Conservation (phyloP, 2,329 filamentous ascomycete genomes). For the Neofusicoccum parvum region DNA sequence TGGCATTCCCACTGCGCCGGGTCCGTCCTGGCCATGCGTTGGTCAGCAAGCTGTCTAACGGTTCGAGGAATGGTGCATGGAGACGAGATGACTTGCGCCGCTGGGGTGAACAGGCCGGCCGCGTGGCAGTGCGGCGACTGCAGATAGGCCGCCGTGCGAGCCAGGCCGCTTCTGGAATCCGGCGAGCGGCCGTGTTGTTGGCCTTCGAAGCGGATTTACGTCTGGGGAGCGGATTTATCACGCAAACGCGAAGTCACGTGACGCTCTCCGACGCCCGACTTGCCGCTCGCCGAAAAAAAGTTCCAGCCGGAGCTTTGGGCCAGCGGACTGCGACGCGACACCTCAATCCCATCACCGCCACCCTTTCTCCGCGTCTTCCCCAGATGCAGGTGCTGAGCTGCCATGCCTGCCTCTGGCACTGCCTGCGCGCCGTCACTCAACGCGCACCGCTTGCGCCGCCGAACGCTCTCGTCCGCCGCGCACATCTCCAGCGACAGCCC, state of each 20-base stretch:
- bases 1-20: not conserved
- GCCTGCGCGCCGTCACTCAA: conserved; percentile 42
- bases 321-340: not conserved
- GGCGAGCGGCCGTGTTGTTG: not conserved
- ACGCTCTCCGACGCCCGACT: not conserved
- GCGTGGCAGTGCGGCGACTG: conserved; percentile 6
- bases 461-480: conserved; percentile 21
- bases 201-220: conserved; percentile 11
- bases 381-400: conserved; percentile 43
- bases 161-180: not conserved
- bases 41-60: conserved; percentile 3
- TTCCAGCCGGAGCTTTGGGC: not conserved
- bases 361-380: not conserved
- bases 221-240: not conserved
- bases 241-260: conserved; percentile 10
- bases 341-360: not conserved
- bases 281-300: not conserved
- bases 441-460: conserved; percentile 27
- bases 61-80: conserved; percentile 18
- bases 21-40: not conserved
- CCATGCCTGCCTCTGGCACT: conserved; percentile 47
- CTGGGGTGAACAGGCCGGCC: not conserved
- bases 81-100: not conserved
- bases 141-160: not conserved
- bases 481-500: not conserved